Conservation (phyloP, 1,284 basidiomycete species). For the Trichosporon coremiiforme region DNA sequence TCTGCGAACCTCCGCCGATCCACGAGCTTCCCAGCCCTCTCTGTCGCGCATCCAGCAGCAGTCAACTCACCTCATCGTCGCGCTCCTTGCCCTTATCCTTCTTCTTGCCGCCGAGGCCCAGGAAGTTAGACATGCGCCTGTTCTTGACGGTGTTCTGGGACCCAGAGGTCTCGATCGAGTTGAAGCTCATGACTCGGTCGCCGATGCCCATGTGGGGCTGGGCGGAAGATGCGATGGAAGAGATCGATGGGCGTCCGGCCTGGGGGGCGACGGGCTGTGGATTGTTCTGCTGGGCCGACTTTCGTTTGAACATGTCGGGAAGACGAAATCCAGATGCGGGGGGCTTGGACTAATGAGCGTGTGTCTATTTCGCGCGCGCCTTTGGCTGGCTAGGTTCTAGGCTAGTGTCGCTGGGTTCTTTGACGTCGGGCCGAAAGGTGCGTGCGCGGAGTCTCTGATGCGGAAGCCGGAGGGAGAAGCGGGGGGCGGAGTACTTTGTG, state of each 20-base stretch:
- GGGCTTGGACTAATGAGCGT: not conserved
- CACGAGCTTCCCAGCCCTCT: not conserved
- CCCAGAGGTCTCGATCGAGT: conserved; percentile 24
- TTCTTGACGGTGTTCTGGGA: conserved; percentile 24
- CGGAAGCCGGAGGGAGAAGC: not conserved
- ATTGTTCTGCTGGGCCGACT: conserved; percentile 19
- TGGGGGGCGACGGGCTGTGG: conserved; percentile 16
- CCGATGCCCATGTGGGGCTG: conserved; percentile 14
- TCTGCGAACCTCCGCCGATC: not conserved
- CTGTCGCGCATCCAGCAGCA: not conserved
- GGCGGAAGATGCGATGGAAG: conserved; percentile 25
- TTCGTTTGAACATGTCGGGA: conserved; percentile 29
- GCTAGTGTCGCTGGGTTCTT: too few relatives aligned
- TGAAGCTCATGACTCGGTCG: conserved; percentile 24
- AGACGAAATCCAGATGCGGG: not conserved
- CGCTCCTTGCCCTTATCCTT: conserved; percentile 30
- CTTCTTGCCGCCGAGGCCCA: conserved; percentile 28
- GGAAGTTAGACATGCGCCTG: conserved; percentile 31
- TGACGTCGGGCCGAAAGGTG: not conserved
- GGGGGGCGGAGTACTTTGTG: not conserved
- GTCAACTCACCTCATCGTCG: conserved; percentile 23
- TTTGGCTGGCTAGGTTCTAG: not conserved
- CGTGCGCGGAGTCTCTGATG: too few relatives aligned
- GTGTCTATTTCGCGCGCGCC: not conserved
- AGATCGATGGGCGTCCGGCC: conserved; percentile 25